Evolutionary conservation across 495 filamentous ascomycete species (phyloP).

Genomic region (Xylaria grammica): DNA sequence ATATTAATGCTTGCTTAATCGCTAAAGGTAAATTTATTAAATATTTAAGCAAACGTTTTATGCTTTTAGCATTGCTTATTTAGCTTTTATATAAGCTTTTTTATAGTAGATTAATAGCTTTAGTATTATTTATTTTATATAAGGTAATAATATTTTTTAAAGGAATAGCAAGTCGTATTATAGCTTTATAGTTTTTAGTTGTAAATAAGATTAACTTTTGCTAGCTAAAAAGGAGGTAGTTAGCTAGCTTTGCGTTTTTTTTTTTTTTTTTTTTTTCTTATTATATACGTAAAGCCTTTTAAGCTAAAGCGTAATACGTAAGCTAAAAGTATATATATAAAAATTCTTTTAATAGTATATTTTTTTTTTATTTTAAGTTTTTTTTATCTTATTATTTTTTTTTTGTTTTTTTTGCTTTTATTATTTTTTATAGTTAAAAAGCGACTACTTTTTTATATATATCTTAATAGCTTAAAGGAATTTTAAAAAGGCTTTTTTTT

Average conservation of each 20-base stretch:
- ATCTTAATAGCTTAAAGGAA: too few species aligned
- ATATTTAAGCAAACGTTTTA: conserved; percentile 36
- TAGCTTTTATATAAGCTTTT: conserved; percentile 22
- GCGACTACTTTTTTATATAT: too few species aligned
- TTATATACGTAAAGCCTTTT: too few species aligned
- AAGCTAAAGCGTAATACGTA: too few species aligned
- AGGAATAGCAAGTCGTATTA: conserved; percentile 25
- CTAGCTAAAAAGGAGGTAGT: conserved; percentile 43
- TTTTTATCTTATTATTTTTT: too few species aligned
- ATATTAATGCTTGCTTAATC: conserved; percentile 52
- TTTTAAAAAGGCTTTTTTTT: too few species aligned
- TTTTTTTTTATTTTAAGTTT: too few species aligned
- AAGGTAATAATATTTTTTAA: conserved; percentile 24
- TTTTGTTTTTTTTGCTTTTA: too few species aligned
- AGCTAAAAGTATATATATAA: too few species aligned
- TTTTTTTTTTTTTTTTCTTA: too few species aligned
- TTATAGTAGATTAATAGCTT: conserved; percentile 28
- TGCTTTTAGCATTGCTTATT: conserved; percentile 18
- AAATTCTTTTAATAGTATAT: too few species aligned
- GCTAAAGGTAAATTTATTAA: conserved; percentile 51
- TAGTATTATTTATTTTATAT: conserved; percentile 34
- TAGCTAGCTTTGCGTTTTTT: conserved; percentile 1
- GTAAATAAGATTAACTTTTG: conserved; percentile 48
- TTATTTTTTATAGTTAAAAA: too few species aligned
- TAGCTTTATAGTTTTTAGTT: conserved; percentile 39